Evolutionary conservation across 495 filamentous ascomycete species (phyloP), one percentile per base, ranked within the genome.

Genomic region (Lasiosphaeriaceae sp.): DNA sequence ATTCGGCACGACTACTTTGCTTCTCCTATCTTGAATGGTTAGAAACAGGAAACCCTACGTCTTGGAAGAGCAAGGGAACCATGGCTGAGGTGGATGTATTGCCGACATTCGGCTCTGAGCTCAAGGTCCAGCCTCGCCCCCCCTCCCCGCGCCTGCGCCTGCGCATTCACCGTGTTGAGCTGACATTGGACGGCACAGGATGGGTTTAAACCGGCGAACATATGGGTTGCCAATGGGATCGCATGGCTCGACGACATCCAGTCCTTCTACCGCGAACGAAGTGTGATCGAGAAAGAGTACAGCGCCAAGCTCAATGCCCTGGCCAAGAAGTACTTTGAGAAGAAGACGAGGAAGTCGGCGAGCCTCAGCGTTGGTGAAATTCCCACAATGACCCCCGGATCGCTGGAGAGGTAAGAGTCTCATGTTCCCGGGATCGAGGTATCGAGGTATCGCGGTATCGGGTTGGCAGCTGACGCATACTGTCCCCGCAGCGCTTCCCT

Each of bases 231-330:
- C 53, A 86, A 87, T 66, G 92, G 92, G 55, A 95, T 97, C 66
- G 75, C 83, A 49, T 97, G 92, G 92, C 85, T 99, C 47, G 94
- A 97, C 64, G 94, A 99, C 66, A 89, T 97, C 62, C 90, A 97
- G 73, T 86, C 88, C 66, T 99, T 97, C 75, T 99, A 97, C 77
- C 87, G 94, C 31, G 94, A 99, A 71, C 83, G 95, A 52, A 90
- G 90, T 61, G 84, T 69, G 17, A 96, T 97, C 67, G 94, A 99
- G 72, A 97, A 96, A 73, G 95, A 97, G 69, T 97, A 99, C 71
- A 87, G 90, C 58, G 76, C 84, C 46, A 97, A 90, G 74, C 82
- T 99, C 37, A 89, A 83, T 56, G 85, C 83, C 2, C 76, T 99
- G 50, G 92, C 92, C 53, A 94, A 92, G 79, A 96, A 91, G 68